phyloP scores from a whole-genome alignment of 2,329 filamentous ascomycete species.

The Cordyceps militaris region DNA sequence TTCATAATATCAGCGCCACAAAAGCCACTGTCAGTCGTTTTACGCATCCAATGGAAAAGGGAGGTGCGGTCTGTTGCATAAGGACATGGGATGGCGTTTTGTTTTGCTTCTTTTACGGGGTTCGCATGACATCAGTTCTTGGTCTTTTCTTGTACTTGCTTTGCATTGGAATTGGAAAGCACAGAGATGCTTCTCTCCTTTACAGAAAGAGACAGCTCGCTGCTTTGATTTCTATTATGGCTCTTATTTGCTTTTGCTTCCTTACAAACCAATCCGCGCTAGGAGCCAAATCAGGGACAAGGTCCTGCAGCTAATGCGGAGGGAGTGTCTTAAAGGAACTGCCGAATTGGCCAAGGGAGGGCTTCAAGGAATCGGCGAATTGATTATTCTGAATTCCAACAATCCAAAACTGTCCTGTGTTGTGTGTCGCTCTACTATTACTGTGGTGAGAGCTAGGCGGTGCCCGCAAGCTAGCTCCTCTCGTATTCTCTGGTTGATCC shows the following conservation, averaged over 20 bases:
- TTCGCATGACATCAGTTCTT: neutral
- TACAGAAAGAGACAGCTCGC: neutral
- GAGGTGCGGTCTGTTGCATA: constrained; percentile 8
- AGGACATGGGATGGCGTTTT: constrained; percentile 6
- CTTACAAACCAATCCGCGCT: neutral
- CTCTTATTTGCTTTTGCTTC: neutral
- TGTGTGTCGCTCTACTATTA: neutral
- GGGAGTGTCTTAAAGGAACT: neutral
- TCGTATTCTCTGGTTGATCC: neutral
- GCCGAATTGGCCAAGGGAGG: neutral
- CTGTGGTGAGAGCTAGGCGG: neutral
- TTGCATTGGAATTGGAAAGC: neutral
- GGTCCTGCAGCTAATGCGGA: neutral
- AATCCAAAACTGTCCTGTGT: neutral
- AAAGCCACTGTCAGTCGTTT: constrained; percentile 9
- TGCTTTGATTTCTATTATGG: neutral
- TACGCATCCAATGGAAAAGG: constrained; percentile 6
- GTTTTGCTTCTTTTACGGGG: neutral
- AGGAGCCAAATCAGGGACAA: neutral
- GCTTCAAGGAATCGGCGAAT: neutral
- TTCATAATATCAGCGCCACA: constrained; percentile 5
- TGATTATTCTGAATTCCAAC: neutral
- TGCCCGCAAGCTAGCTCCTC: neutral
- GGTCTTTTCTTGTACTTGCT: neutral
- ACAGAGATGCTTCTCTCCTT: neutral